These are phyloP conservation scores for Ocimum tenuiflorum DNA, from an alignment of 257 asterid genomes.

Conservation along the genomic window DNA sequence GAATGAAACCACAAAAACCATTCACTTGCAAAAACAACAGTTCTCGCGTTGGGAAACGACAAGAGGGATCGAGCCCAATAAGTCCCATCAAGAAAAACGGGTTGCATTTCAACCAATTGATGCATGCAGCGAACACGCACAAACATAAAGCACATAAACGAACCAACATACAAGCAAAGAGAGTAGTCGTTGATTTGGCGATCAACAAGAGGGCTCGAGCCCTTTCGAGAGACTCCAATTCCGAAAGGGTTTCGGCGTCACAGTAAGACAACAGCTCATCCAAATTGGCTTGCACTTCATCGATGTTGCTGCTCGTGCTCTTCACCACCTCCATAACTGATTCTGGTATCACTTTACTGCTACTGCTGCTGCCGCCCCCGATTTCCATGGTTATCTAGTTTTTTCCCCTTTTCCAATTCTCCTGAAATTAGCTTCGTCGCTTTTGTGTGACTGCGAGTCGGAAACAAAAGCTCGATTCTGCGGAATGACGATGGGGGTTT, in stretches of 20 bases:
- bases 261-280: constrained; percentile 55
- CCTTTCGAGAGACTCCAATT: constrained; percentile 72
- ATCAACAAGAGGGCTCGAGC: constrained; percentile 64
- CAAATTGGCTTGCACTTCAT: constrained; percentile 56
- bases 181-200: constrained; percentile 65
- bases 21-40: background rate
- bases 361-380: constrained; percentile 31
- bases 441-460: background rate
- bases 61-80: background rate
- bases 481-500: background rate
- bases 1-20: background rate
- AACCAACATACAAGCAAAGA: constrained; percentile 53
- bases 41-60: background rate
- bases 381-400: constrained; percentile 22
- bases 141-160: constrained; percentile 2
- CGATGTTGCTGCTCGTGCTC: constrained; percentile 59
- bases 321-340: constrained; percentile 63
- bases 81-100: background rate
- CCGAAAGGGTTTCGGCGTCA: constrained; percentile 53
- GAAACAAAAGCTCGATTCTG: constrained; percentile 7
- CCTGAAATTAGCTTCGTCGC: background rate
- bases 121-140: constrained; percentile 15
- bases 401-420: background rate
- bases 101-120: background rate
- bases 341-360: constrained; percentile 49